A percentile compares a stretch with the other conserved stretches of the same genome.
phyloP scores from a whole-genome alignment of 73 alveolate species.

The Paramecium biaurelia region DNA sequence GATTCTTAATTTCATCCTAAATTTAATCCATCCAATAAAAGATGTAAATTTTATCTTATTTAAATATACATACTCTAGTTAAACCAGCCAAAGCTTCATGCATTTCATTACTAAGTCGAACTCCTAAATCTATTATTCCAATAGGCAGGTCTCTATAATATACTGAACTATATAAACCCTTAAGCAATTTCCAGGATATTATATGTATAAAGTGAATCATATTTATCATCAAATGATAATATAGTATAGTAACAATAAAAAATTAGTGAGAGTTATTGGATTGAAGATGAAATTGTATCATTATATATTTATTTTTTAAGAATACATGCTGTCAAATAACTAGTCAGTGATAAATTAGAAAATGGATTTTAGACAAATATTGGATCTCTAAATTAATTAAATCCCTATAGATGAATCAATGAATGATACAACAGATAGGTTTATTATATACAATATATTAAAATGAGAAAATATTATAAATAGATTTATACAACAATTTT shows the following conservation, averaged over 20 bases:
- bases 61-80: conserved; percentile 98
- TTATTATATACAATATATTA: neutral
- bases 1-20: conserved; percentile 82
- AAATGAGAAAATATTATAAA: neutral
- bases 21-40: conserved; percentile 97
- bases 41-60: conserved; percentile 99
- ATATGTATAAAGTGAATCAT: no score
- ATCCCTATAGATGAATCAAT: no score
- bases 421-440: neutral
- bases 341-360: neutral
- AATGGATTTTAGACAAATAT: neutral
- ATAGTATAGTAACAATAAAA: neutral
- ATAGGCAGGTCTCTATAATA: conserved; percentile 98
- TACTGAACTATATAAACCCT: conserved; percentile 87
- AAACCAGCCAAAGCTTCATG: no score
- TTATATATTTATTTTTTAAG: neutral
- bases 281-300: neutral
- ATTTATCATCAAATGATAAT: no score
- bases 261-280: neutral
- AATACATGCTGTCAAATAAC: neutral
- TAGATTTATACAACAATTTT: neutral
- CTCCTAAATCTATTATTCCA: no score
- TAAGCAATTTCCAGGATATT: conserved; percentile 98
- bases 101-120: no score
- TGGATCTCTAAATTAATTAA: no score